Base-by-base conservation (phyloP, 192 early-diverging fungal species). In the Phlyctochytrium arcticum region DNA sequence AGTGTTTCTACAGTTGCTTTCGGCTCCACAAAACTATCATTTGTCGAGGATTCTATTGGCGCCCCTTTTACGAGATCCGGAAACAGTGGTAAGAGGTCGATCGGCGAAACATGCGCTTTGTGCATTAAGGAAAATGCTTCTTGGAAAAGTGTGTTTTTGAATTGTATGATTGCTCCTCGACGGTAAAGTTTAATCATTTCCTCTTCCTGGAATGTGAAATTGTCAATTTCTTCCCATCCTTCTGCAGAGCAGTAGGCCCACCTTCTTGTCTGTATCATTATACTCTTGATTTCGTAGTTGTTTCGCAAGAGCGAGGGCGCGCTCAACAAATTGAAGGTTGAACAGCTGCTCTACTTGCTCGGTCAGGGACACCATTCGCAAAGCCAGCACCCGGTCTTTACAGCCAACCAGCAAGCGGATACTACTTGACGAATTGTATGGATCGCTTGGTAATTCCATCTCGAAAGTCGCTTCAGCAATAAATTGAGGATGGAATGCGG, bases 91-190 rank as follows among this genome's bases (percentile, higher is more conserved):
- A 90, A 76, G 0, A 88, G 56, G 3, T 79, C 50, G 1, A 69
- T 48, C 8, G 88, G 90, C 70, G 90, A 85, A 5, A 87, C 65
- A n/a, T 76, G 65, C 12, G 87, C 88, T 65, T 83, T 82, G 26
- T 82, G 56, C 27, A 93, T 77, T 6, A 84, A 65, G 5, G 54
- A 42, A 51, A 89, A 74, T 0, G 88, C 88, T 35, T 87, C 79
- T 24, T 91, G 83, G 64, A 92, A 92, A 0, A 83, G 46, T 2
- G 87, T 85, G 30, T 80, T 80, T 15, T 74, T 72, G 19, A 92
- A 73, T 37, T 80, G 79, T 5, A 88, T 62, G 7, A 88, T 51
- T 29, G 84, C 90, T 2, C 85, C 83, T 37, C 85, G 84, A 57
- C 85, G 81, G 65, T 84, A 84, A 8, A 88, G 39, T 1, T 12